phyloP scores from a whole-genome alignment of 2,329 filamentous ascomycete species.

The Claviceps arundinis region DNA sequence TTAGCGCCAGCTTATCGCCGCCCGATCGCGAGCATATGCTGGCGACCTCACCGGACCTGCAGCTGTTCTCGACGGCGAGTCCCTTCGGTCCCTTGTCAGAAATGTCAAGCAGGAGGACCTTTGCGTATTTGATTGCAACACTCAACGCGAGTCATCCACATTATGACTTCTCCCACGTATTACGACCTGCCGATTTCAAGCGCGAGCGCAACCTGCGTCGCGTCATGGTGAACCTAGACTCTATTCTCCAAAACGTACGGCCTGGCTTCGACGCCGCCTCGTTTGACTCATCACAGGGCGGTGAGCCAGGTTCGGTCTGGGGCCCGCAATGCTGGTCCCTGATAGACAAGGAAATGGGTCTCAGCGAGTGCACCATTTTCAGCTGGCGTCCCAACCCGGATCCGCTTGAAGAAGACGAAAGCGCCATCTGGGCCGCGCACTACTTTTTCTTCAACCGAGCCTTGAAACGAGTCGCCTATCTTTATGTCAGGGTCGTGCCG shows the following conservation, averaged over 20 bases:
- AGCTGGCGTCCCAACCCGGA: slow-evolving; percentile 82
- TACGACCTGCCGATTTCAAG: slow-evolving; percentile 81
- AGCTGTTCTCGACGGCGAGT: slow-evolving; percentile 62
- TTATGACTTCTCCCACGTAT: slow-evolving; percentile 90
- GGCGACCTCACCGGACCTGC: slow-evolving; percentile 45
- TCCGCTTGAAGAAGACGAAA: slow-evolving; percentile 82
- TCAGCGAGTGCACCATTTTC: slow-evolving; percentile 81
- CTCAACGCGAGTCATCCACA: slow-evolving; percentile 83
- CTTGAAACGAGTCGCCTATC: slow-evolving; percentile 82
- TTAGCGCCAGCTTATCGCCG: slow-evolving; percentile 78
- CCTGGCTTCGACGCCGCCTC: slow-evolving; percentile 41
- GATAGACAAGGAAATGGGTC: slow-evolving; percentile 87
- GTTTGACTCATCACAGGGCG: slow-evolving; percentile 26
- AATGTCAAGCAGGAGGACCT: slow-evolving; percentile 76
- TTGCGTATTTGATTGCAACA: slow-evolving; percentile 91
- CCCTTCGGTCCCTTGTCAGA: slow-evolving; percentile 87
- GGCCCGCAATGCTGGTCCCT: slow-evolving; percentile 82
- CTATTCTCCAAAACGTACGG: slow-evolving; percentile 73
- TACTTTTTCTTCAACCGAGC: slow-evolving; percentile 97
- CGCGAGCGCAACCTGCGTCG: slow-evolving; percentile 66
- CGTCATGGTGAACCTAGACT: slow-evolving; percentile 81
- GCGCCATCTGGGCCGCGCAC: slow-evolving; percentile 86
- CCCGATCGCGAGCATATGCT: slow-evolving; percentile 62
- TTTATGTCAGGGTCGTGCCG: slow-evolving; percentile 82
- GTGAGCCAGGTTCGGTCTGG: slow-evolving; percentile 53